Base-by-base conservation (phyloP, 768 basidiomycete species). In the Boletus tomentosulus region DNA sequence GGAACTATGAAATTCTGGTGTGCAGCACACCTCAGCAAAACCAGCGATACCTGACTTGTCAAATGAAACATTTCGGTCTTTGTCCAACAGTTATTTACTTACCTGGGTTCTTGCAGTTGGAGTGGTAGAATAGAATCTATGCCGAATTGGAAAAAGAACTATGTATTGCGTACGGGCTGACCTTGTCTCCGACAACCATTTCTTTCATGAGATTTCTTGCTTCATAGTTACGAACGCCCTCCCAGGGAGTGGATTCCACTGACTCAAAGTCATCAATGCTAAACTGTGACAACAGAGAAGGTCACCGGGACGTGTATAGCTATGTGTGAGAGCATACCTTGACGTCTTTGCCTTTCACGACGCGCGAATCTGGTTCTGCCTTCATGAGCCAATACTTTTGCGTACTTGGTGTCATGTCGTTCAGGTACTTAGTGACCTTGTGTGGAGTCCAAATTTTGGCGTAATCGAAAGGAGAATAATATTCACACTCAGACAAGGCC, bases 281-380 rank as follows among this genome's bases (percentile, higher is more conserved):
- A 64, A 93, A 93, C 89, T 91, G 60, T 53, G n/a, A 7, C 35
- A 51, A 22, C 15, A 53, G 27, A 53, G 42, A 42, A 34, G 4
- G 25, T 56, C 28, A 50, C 47, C 24, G 31, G 25, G 7, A 42
- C 3, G 19, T 35, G 31, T 30, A 34, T 19, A 24, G 34, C 11
- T 13, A 30, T 15, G 16, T 15, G 34, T n/a, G 49, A 22, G 31
- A 39, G 50, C 70, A 44, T 59, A 76, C 90, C 78, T 89, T 92
- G 59, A 94, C 89, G 57, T 94, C 91, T 61, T 86, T 89, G 42
- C 90, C 91, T 67, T 91, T 93, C 41, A 89, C 87, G 44, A 92
- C 63, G 51, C 90, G 85, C 15, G 89, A 82, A 56, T 92, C 86
- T 9, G 91, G 91, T 67, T 92, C 91, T 4, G 91, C 91, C 69